These are phyloP conservation scores for Tuber microsphaerosporum DNA, from an alignment of 495 filamentous ascomycete genomes.

Conservation along the genomic window DNA sequence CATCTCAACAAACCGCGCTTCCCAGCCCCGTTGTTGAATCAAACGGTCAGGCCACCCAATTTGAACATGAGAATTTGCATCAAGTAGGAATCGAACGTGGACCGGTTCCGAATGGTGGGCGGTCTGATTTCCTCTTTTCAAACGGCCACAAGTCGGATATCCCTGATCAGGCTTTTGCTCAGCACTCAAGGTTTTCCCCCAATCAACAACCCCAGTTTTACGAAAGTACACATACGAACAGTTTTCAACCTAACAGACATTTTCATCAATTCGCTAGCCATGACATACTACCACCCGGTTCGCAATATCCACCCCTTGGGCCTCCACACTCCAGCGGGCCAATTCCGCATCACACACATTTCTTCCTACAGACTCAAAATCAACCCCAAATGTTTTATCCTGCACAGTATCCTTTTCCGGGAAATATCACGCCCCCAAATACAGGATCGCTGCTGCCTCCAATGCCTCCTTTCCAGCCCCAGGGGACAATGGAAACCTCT, in stretches of 20 bases:
- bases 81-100: not conserved
- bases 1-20: not conserved
- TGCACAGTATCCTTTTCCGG: slow-evolving; percentile 20
- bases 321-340: slow-evolving; percentile 19
- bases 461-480: slow-evolving; percentile 30
- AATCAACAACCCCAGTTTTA: slow-evolving; percentile 28
- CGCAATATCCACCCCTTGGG: slow-evolving; percentile 23
- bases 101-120: not conserved
- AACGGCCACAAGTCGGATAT: not conserved
- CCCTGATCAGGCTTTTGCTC: slow-evolving; percentile 3
- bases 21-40: not conserved
- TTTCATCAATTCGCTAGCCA: slow-evolving; percentile 18
- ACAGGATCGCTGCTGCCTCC: slow-evolving; percentile 31
- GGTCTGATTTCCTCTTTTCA: not conserved
- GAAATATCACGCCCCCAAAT: slow-evolving; percentile 37
- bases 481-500: slow-evolving; percentile 21
- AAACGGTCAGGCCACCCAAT: not conserved
- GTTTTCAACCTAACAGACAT: slow-evolving; percentile 26
- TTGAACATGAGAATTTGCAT: not conserved
- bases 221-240: slow-evolving; percentile 23
- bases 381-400: slow-evolving; percentile 14
- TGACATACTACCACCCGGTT: slow-evolving; percentile 16
- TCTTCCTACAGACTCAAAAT: slow-evolving; percentile 16
- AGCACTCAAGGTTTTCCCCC: slow-evolving; percentile 28
- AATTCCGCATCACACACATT: slow-evolving; percentile 19